phyloP scores from a whole-genome alignment of 192 early-diverging fungal genomes.

The Coemansia sp. region DNA sequence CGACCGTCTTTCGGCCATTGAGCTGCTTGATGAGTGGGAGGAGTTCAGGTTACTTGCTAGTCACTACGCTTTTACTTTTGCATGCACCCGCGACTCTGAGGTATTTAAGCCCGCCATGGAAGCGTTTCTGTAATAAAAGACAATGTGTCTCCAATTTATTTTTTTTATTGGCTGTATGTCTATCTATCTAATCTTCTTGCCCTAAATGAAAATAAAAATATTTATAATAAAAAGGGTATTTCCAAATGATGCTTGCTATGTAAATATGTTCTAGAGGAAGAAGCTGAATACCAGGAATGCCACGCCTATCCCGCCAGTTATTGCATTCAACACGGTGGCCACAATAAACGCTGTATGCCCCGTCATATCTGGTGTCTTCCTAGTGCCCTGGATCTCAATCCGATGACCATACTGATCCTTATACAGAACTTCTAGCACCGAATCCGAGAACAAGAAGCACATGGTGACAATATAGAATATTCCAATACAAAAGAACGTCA shows the following conservation, averaged over 20 bases:
- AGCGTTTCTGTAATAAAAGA: too few species aligned
- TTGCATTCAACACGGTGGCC: not conserved
- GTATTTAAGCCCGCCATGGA: not conserved
- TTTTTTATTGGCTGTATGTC: too few species aligned
- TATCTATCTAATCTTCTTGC: too few species aligned
- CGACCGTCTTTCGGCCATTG: constrained; percentile 67
- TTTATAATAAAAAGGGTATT: not conserved
- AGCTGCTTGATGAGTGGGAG: constrained; percentile 91
- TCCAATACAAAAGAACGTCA: not conserved
- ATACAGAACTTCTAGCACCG: constrained; percentile 4
- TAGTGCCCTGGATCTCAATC: not conserved
- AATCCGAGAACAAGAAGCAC: constrained; percentile 2
- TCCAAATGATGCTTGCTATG: not conserved
- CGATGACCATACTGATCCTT: not conserved
- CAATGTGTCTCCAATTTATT: too few species aligned
- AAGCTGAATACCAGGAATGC: not conserved
- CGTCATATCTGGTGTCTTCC: not conserved
- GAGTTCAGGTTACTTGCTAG: constrained; percentile 80
- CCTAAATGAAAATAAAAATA: too few species aligned
- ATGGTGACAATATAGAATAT: not conserved
- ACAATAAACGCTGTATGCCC: constrained; percentile 4
- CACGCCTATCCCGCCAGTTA: not conserved
- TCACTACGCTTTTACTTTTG: constrained; percentile 88
- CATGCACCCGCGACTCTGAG: constrained; percentile 37
- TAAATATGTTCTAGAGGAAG: not conserved